These are phyloP conservation scores for Durio zibethinus DNA, from an alignment of 345 rosid species.

Conservation along the genomic window DNA sequence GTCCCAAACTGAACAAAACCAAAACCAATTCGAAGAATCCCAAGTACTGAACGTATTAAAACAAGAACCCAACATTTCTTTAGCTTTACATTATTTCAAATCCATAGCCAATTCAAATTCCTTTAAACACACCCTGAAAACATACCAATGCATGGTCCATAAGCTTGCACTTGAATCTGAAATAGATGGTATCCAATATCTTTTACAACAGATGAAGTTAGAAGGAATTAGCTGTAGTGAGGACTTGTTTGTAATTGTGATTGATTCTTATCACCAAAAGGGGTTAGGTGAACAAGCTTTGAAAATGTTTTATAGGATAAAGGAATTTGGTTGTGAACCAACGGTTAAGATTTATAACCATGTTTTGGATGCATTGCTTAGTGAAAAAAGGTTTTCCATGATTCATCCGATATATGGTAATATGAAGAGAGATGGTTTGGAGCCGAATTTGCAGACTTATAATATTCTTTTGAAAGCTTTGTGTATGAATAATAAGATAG, in stretches of 20 bases:
- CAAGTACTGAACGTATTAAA: slow-evolving; percentile 48
- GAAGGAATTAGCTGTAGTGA: slow-evolving; percentile 66
- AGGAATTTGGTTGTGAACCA: slow-evolving; percentile 75
- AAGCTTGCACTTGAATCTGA: slow-evolving; percentile 51
- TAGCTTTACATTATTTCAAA: slow-evolving; percentile 61
- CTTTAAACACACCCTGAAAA: slow-evolving; percentile 64
- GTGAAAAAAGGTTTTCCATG: slow-evolving; percentile 66
- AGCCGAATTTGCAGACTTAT: slow-evolving; percentile 76
- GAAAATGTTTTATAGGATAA: slow-evolving; percentile 70
- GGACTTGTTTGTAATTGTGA: slow-evolving; percentile 59
- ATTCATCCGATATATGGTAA: slow-evolving; percentile 58
- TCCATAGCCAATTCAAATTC: slow-evolving; percentile 56
- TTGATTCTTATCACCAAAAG: slow-evolving; percentile 42
- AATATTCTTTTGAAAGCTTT: slow-evolving; percentile 80
- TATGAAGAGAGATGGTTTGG: slow-evolving; percentile 82
- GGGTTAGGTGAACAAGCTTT: slow-evolving; percentile 71
- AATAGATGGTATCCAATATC: slow-evolving; percentile 68
- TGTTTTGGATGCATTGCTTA: slow-evolving; percentile 69
- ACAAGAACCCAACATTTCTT: slow-evolving; percentile 40
- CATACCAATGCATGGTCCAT: slow-evolving; percentile 62
- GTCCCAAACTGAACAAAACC: slow-evolving; percentile 24
- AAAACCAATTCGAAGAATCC: slow-evolving; percentile 34
- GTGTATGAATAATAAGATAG: slow-evolving; percentile 76
- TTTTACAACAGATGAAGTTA: slow-evolving; percentile 87
- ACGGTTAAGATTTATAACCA: slow-evolving; percentile 78